These are phyloP conservation scores for Botryotinia globosa DNA, from an alignment of 2,329 filamentous ascomycete genomes.

Conservation along the genomic window DNA sequence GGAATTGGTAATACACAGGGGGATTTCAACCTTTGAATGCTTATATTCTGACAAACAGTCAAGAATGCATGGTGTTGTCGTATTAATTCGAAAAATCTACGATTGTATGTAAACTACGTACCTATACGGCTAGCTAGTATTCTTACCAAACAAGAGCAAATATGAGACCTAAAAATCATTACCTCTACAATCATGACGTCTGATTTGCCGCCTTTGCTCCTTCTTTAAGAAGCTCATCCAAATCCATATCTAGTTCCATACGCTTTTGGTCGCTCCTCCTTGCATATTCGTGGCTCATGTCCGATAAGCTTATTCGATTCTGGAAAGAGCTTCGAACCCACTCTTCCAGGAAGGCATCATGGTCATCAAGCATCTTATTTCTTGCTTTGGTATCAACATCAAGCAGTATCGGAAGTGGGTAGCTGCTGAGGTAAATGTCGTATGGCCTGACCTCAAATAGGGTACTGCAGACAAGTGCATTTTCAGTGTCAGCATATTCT, in stretches of 20 bases:
- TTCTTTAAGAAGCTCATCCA: slow-evolving; percentile 11
- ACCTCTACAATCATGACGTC: neutral
- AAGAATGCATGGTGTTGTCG: neutral
- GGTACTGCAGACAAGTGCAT: slow-evolving; percentile 11
- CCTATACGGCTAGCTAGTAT: neutral
- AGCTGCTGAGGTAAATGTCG: slow-evolving; percentile 1
- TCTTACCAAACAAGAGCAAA: neutral
- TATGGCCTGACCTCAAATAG: slow-evolving; percentile 9
- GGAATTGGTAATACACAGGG: neutral
- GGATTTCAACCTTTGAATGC: neutral
- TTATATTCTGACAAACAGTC: neutral
- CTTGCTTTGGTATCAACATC: neutral
- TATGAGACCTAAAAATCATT: neutral
- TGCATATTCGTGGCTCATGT: slow-evolving; percentile 4
- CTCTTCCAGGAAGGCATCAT: slow-evolving; percentile 7
- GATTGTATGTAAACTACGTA: neutral
- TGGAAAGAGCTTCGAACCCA: slow-evolving; percentile 7
- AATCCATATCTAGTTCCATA: neutral
- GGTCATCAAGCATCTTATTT: slow-evolving; percentile 1
- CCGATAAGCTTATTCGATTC: neutral
- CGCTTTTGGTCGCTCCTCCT: neutral
- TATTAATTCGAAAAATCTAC: neutral
- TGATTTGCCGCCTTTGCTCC: neutral
- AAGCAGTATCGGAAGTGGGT: slow-evolving; percentile 5
- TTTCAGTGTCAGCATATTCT: neutral